Evolutionary conservation across 768 basidiomycete genomes (phyloP).

Genomic region (Lactarius quietus): DNA sequence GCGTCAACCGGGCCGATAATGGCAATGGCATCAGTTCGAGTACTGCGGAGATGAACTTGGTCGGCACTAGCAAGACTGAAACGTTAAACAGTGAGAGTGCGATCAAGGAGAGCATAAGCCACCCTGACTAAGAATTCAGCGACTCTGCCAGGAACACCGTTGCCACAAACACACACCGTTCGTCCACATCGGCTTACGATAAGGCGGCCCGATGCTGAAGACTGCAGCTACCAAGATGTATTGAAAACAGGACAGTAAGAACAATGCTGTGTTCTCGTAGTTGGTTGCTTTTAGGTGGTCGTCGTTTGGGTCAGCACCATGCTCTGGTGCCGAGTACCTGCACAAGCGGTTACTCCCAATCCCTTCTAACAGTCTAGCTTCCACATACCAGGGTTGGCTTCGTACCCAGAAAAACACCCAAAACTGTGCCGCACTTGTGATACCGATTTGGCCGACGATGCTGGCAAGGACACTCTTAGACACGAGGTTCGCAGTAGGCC

Average conservation of each 20-base stretch:
- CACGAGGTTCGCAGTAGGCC: constrained; percentile 93
- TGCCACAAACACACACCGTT: constrained; percentile 57
- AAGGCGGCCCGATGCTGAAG: constrained; percentile 97
- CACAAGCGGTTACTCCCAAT: background rate
- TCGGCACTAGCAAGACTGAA: constrained; percentile 71
- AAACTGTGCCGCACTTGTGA: constrained; percentile 78
- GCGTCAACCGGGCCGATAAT: constrained; percentile 56
- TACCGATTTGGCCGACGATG: constrained; percentile 86
- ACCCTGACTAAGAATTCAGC: constrained; percentile 43
- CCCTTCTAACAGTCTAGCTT: background rate
- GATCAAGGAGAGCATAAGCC: constrained; percentile 76
- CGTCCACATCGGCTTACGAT: constrained; percentile 91
- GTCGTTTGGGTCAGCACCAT: constrained; percentile 39
- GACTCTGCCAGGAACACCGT: background rate
- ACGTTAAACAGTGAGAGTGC: constrained; percentile 69
- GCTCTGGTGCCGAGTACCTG: constrained; percentile 31
- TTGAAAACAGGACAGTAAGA: constrained; percentile 96
- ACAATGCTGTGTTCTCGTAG: constrained; percentile 89
- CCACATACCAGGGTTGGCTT: constrained; percentile 70
- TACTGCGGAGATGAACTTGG: constrained; percentile 51
- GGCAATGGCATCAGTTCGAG: constrained; percentile 80
- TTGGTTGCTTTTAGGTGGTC: constrained; percentile 80
- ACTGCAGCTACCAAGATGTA: constrained; percentile 96
- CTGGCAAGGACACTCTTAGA: constrained; percentile 93
- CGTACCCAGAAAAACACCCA: constrained; percentile 92